Evolutionary conservation across 2,329 filamentous ascomycete genomes (phyloP), one percentile per base, ranked within the genome.

Genomic region (Fusarium newnesense): DNA sequence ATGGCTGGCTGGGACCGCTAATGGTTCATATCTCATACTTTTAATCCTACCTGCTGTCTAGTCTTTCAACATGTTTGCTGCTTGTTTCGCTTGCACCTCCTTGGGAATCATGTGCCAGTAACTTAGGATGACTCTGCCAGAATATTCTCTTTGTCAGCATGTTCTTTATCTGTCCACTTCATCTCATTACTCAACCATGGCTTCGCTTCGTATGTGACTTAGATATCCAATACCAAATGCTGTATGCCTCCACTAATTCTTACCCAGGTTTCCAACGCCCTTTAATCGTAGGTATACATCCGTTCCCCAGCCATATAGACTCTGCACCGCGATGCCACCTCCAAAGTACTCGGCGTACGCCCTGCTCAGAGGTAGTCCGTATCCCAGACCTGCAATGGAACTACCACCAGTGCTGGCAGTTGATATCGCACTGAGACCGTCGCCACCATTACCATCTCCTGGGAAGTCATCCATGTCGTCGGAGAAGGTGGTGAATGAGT

Each of bases 341-440:
- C 96, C 96, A 85, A 99, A 99, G 78, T 98, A 99, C 84, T 99
- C 96, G 2, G 96, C 96, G 79, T 99, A 99, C 0, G 96, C 96
- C 70, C 96, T 88, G 60, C 95, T 95, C 28, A 99, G 83, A 3
- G 96, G 96, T 71, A 99, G 81, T 1, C 96, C 96, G 80, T 99
- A 99, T 2, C 96, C 96, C 54, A 99, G 83, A 0, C 96, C 96
- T 0, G 96, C 96, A 67, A 99, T 97, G 49, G 93, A 96, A 79
- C 93, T 95, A 2, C 90, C 88, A 58, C 94, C 93, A 1, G 89
- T 90, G 61, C 91, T 92, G 36, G 91, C 90, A 4, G 89, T 89
- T 3, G 93, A 92, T 54, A 98, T 92, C 9, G 92, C 91, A 77
- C 92, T 93, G 70, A 98, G 83, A 0, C 93, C 93, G 36, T 84